phyloP scores from a whole-genome alignment of 768 basidiomycete genomes.

The Boletus vermiculosoides region DNA sequence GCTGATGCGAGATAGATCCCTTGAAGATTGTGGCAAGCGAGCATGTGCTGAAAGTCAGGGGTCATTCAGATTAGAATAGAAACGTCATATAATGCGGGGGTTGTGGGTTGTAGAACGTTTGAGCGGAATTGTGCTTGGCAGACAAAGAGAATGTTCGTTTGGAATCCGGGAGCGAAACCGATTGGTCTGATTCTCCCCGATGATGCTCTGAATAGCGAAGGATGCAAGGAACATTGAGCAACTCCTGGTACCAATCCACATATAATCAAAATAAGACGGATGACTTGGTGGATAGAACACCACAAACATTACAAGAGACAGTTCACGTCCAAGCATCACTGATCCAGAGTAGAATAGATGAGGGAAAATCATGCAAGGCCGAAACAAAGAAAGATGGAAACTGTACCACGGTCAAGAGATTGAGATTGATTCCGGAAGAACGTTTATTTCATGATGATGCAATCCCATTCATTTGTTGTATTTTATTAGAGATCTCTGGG shows the following conservation, averaged over 20 bases:
- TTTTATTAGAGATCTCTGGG: conserved; percentile 10
- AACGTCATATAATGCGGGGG: not conserved
- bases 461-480: conserved; percentile 11
- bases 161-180: conserved; percentile 1
- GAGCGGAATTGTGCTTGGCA: conserved; percentile 2
- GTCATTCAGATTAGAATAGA: conserved; percentile 8
- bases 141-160: not conserved
- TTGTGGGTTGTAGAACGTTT: conserved; percentile 3
- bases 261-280: conserved; percentile 1
- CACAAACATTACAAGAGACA: conserved; percentile 3
- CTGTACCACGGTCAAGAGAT: conserved; percentile 13
- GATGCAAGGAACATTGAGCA: conserved; percentile 7
- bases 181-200: not conserved
- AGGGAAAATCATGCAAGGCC: conserved; percentile 1
- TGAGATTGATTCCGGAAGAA: not conserved
- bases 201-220: conserved; percentile 5
- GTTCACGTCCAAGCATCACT: conserved; percentile 5
- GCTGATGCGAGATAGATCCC: conserved; percentile 1
- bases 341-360: conserved; percentile 5
- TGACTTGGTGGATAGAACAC: not conserved
- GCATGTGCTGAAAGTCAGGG: not conserved
- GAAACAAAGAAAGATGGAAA: conserved; percentile 4
- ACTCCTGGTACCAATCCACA: not conserved
- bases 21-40: conserved; percentile 7
- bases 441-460: conserved; percentile 10